Base-by-base conservation (phyloP, 768 basidiomycete genomes). In the Cubamyces lactineus region DNA sequence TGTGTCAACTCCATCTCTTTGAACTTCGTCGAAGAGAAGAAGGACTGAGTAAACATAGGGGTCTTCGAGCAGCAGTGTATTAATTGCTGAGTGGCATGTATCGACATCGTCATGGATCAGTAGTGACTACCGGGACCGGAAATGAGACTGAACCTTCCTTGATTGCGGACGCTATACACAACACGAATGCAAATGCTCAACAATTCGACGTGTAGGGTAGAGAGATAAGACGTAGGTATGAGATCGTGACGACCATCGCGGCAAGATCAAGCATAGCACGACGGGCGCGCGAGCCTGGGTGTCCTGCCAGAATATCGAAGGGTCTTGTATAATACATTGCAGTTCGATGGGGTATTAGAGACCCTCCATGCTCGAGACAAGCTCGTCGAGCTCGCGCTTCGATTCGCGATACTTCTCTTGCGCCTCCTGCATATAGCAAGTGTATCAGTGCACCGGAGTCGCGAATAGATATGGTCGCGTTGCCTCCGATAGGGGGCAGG, bases 1-100 rank as follows among this genome's bases (percentile, higher is more conserved):
- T 93, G 92, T 69, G 92, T 96, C 61, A 97, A 96, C 73, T 94
- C 92, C 3, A 72, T 97, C 64, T 94, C 92, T 3, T 76, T 97
- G 52, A 91, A 81, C 59, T 96, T 96, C 77, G 73, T 78, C 19
- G 82, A 86, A 0, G 84, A 70, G 17, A 67, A 69, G 53, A 46
- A 60, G 50, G 54, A 57, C 11, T 63, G 28, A 50, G 1, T 6
- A 11, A 13, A 34, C 30, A 16, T 9, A 23, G 16, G 16, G 26
- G 26, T 5, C 15, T n/a, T 15, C 3, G 28, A 57, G n/a, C 19
- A 13, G 12, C 26, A 28, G 52, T 52, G 42, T 52, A 30, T 53
- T 16, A 26, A 5, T 34, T 5, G 13, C n/a, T 38, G 49, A 49
- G 15, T 26, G 2, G 28, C 26, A 49, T 41, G 23, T 38, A 48